phyloP scores from a whole-genome alignment of 208 protist genomes.

The Porcisia hertigi region DNA sequence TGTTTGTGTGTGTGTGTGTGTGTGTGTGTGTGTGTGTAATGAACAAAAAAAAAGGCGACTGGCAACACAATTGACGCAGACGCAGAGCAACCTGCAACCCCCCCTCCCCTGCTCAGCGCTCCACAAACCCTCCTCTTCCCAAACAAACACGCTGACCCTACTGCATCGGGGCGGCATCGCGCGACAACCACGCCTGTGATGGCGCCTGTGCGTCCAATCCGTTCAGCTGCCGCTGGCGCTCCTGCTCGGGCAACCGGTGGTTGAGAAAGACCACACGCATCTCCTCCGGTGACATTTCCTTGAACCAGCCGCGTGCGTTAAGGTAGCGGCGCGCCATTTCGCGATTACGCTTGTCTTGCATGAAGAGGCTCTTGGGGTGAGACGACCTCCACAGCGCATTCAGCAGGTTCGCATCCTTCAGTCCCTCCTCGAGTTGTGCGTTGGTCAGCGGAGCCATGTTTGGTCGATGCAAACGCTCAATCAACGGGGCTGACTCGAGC shows the following conservation, averaged over 20 bases:
- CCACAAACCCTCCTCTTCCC: background rate
- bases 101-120: background rate
- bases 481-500: slow-evolving; percentile 68
- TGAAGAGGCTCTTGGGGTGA: slow-evolving; percentile 62
- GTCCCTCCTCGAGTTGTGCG: slow-evolving; percentile 73
- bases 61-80: background rate
- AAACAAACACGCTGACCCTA: background rate
- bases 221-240: slow-evolving; percentile 49
- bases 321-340: slow-evolving; percentile 74
- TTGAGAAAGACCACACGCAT: slow-evolving; percentile 81
- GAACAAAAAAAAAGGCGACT: background rate
- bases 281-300: slow-evolving; percentile 79
- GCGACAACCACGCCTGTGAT: slow-evolving; percentile 55
- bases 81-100: slow-evolving; percentile 3
- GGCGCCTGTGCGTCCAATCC: slow-evolving; percentile 24
- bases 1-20: background rate
- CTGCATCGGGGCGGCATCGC: slow-evolving; percentile 6
- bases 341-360: slow-evolving; percentile 40
- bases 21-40: too few species aligned
- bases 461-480: slow-evolving; percentile 81
- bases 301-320: slow-evolving; percentile 82
- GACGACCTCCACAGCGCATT: slow-evolving; percentile 76
- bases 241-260: slow-evolving; percentile 51
- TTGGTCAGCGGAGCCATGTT: slow-evolving; percentile 62
- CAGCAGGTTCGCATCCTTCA: slow-evolving; percentile 78